Base-by-base conservation (phyloP, 345 rosid genomes). In the Hevea brasiliensis region DNA sequence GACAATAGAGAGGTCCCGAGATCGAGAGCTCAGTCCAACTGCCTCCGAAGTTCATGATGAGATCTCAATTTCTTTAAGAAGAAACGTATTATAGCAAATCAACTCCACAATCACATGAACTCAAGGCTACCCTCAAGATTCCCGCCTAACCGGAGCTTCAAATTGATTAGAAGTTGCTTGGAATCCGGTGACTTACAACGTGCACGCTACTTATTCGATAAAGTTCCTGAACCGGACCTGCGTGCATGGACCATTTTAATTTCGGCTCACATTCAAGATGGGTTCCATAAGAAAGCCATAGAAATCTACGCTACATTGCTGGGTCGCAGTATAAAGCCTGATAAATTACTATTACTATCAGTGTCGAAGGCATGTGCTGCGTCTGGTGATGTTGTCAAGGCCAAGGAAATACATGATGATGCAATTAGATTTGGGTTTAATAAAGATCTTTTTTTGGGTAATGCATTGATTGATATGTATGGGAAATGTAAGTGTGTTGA, bases 401-500 rank as follows among this genome's bases (percentile, higher is more conserved):
- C 79, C 29, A 77, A 61, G 55, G 71, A 74, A 62, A 65, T 81
- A 57, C 80, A 81, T 50, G 71, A 47, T 29, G 76, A 77, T 45
- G 73, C 74, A 11, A 56, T 66, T 47, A 61, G 58, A 26, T 64
- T 53, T 20, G 63, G 70, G 6, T 65, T 65, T 18, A 21, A 56
- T 13, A 62, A 56, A 26, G 74, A 81, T 57, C 70, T 69, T 35
- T 40, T 61, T 6, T 60, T 77, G 45, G 77, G 74, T 8, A 81
- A 78, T 72, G 76, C 70, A 10, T 59, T 82, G 68, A 65, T 82
- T 75, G 80, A 75, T 78, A 68, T 82, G 82, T 78, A 71, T 53
- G 68, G 72, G 11, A 81, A 77, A 60, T 77, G 81, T 24, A 72
- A 53, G 53, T 55, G 17, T 1, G 50, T 81, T 9, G 81, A 65